Evolutionary conservation across 306 rosid genomes (phyloP).

Genomic region (Fragaria iinumae): DNA sequence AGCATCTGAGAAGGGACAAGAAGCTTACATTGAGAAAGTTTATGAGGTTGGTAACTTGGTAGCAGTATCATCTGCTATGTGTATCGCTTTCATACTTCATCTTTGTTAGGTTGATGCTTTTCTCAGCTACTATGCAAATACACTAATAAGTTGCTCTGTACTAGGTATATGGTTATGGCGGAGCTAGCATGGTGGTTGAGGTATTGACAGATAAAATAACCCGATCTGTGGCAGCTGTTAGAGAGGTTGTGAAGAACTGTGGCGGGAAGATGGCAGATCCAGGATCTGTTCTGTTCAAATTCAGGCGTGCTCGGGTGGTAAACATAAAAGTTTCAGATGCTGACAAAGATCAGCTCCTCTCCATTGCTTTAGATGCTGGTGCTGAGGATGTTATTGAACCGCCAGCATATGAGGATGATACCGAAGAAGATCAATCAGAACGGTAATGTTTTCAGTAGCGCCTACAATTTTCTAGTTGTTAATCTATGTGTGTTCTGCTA

Average conservation of each 20-base stretch:
- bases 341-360: slow-evolving; percentile 81
- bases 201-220: slow-evolving; percentile 82
- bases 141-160: slow-evolving; percentile 15
- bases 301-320: slow-evolving; percentile 74
- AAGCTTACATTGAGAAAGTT: slow-evolving; percentile 80
- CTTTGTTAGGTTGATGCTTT: slow-evolving; percentile 20
- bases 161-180: slow-evolving; percentile 90
- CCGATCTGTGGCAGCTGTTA: slow-evolving; percentile 75
- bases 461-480: slow-evolving; percentile 16
- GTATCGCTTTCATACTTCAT: not conserved
- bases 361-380: slow-evolving; percentile 74
- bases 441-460: slow-evolving; percentile 40
- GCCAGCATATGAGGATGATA: slow-evolving; percentile 71
- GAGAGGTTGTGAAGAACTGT: slow-evolving; percentile 78
- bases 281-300: slow-evolving; percentile 82
- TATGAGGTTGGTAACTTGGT: slow-evolving; percentile 34
- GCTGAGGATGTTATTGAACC: slow-evolving; percentile 95
- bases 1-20: slow-evolving; percentile 93
- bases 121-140: not conserved
- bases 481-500: not conserved
- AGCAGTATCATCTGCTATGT: slow-evolving; percentile 14
- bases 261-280: slow-evolving; percentile 99
- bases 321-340: slow-evolving; percentile 61
- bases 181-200: slow-evolving; percentile 91
- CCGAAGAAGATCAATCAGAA: slow-evolving; percentile 73